phyloP scores from a whole-genome alignment of 768 basidiomycete species.

The Hypsizygus marmoreus region DNA sequence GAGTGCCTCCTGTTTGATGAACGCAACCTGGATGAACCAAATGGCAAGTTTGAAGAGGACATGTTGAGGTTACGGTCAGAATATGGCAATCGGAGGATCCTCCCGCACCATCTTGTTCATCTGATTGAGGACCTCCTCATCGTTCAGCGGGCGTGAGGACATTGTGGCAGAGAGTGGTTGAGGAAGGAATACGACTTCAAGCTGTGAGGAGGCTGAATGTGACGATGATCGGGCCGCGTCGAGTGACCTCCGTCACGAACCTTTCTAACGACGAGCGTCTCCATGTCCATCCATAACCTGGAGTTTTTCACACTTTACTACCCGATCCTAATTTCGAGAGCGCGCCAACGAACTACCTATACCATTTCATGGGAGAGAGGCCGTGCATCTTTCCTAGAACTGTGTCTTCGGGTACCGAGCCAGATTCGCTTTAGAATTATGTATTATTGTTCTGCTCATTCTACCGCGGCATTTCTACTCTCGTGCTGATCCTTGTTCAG shows the following conservation, averaged over 20 bases:
- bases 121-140: conserved; percentile 93
- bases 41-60: conserved; percentile 4
- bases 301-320: not conserved
- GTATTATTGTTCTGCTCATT: too few relatives aligned
- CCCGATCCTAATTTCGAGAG: too few relatives aligned
- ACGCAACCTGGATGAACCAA: conserved; percentile 68
- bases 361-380: too few relatives aligned
- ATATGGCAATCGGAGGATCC: conserved; percentile 12
- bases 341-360: too few relatives aligned
- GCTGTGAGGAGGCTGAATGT: not conserved
- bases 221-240: not conserved
- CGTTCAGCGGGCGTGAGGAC: conserved; percentile 81
- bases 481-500: too few relatives aligned
- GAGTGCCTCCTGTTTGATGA: conserved; percentile 97
- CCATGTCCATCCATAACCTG: too few relatives aligned
- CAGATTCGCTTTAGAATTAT: too few relatives aligned
- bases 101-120: conserved; percentile 96
- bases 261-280: too few relatives aligned
- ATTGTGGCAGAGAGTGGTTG: conserved; percentile 35
- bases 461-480: too few relatives aligned
- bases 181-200: not conserved
- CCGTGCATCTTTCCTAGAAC: too few relatives aligned
- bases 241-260: too few relatives aligned
- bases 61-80: conserved; percentile 7
- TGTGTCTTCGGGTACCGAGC: too few relatives aligned